These are phyloP conservation scores for Fraxinus pennsylvanica DNA, from an alignment of 257 asterid genomes.

Conservation along the genomic window DNA sequence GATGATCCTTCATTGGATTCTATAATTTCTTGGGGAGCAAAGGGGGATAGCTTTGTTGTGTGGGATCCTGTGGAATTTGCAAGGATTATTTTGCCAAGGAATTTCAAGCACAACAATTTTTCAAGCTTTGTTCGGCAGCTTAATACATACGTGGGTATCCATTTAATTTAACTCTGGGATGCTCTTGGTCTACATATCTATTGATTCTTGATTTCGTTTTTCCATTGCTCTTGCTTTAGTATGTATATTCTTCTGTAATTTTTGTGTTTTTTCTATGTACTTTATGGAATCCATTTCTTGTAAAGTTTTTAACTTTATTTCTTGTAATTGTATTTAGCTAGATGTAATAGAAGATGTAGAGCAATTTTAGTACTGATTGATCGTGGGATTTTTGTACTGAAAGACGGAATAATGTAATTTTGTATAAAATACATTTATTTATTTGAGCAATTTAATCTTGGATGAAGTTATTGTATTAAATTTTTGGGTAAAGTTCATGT, in stretches of 20 bases:
- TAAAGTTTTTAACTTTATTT: conserved; percentile 4
- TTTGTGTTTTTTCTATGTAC: conserved; percentile 24
- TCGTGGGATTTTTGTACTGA: conserved; percentile 16
- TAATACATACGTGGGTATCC: conserved; percentile 86
- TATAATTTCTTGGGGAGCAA: conserved; percentile 65
- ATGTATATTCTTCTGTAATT: conserved; percentile 12
- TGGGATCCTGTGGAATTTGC: conserved; percentile 78
- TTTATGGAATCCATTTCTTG: conserved; percentile 14
- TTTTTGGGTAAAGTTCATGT: conserved; percentile 20
- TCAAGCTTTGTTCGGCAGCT: conserved; percentile 97
- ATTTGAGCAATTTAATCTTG: conserved; percentile 19
- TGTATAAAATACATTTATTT: conserved; percentile 14
- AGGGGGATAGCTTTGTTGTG: conserved; percentile 74
- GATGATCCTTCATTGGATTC: conserved; percentile 65
- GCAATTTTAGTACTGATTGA: conserved; percentile 16
- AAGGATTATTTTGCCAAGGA: conserved; percentile 56
- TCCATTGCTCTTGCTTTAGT: conserved; percentile 13
- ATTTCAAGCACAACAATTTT: conserved; percentile 90
- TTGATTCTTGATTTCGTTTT: neutral
- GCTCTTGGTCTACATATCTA: conserved; percentile 22
- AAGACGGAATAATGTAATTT: neutral
- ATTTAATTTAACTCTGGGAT: conserved; percentile 30
- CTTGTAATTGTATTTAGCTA: conserved; percentile 25
- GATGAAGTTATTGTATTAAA: conserved; percentile 2
- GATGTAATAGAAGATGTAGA: conserved; percentile 29